These are phyloP conservation scores for Picea glauca DNA, from an alignment of 75 land plant genomes.

Conservation along the genomic window DNA sequence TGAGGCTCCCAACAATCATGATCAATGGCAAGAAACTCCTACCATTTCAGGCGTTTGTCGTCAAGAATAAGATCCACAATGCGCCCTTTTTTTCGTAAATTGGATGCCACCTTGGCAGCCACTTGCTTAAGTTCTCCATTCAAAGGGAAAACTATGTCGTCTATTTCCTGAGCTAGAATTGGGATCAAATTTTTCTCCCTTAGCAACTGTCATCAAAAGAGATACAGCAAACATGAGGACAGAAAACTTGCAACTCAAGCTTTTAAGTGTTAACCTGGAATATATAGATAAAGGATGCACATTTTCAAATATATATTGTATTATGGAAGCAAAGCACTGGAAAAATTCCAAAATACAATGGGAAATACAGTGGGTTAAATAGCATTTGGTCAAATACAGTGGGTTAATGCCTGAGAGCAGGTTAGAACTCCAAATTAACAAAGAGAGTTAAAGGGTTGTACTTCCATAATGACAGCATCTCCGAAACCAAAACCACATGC, in stretches of 20 bases:
- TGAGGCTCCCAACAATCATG: no score
- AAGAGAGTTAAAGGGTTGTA: conserved; percentile 22
- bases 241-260: not conserved
- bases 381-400: not conserved
- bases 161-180: conserved; percentile 50
- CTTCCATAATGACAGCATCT: conserved; percentile 97
- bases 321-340: not conserved
- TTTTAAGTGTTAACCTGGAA: not conserved
- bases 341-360: not conserved
- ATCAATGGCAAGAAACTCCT: not conserved
- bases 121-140: conserved; percentile 66
- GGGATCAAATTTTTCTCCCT: conserved; percentile 84
- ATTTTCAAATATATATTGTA: not conserved
- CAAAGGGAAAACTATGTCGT: conserved; percentile 70
- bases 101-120: conserved; percentile 65
- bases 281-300: not conserved
- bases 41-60: conserved; percentile 84
- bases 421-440: not conserved
- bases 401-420: conserved; percentile 1
- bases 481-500: conserved; percentile 99
- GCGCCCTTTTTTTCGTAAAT: conserved; percentile 63
- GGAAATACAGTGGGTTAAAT: not conserved
- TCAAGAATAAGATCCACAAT: conserved; percentile 83
- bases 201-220: conserved; percentile 54
- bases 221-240: not conserved